A percentile compares a stretch with the other conserved stretches of the same genome.
phyloP scores from a whole-genome alignment of 2,329 filamentous ascomycete genomes.

The Fusarium guadeloupense region DNA sequence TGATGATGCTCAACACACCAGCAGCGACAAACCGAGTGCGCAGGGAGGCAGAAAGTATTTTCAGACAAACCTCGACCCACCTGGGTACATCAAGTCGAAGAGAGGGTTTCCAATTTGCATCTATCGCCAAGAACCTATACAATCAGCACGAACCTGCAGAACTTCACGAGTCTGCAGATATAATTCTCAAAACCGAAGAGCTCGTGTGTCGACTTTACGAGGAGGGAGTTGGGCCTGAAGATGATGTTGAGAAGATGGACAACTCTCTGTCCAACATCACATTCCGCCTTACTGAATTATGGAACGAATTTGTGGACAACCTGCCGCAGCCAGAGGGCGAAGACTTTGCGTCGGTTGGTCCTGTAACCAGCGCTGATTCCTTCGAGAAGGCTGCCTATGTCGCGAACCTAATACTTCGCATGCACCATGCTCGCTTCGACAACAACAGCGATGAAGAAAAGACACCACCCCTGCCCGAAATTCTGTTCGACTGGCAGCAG shows the following conservation, averaged over 20 bases:
- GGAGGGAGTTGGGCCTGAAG: constrained; percentile 65
- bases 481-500: constrained; percentile 85
- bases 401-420: constrained; percentile 78
- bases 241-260: constrained; percentile 66
- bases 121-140: constrained; percentile 77
- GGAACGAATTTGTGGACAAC: constrained; percentile 63
- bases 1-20: constrained; percentile 65
- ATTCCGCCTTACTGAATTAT: constrained; percentile 61
- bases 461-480: constrained; percentile 72
- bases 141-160: constrained; percentile 62
- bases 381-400: constrained; percentile 82
- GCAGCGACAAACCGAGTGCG: constrained; percentile 63
- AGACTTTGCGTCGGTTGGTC: constrained; percentile 71
- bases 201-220: constrained; percentile 72
- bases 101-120: constrained; percentile 71
- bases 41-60: constrained; percentile 65
- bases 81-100: constrained; percentile 54
- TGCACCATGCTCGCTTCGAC: constrained; percentile 73
- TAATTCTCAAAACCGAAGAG: constrained; percentile 80
- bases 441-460: constrained; percentile 51
- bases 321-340: constrained; percentile 61
- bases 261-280: constrained; percentile 64
- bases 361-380: constrained; percentile 66
- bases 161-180: constrained; percentile 73
- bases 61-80: constrained; percentile 61